A percentile compares a stretch with the other conserved stretches of the same genome.
phyloP scores from a whole-genome alignment of 2,329 filamentous ascomycete genomes.

The Cyclaneusma minus region DNA sequence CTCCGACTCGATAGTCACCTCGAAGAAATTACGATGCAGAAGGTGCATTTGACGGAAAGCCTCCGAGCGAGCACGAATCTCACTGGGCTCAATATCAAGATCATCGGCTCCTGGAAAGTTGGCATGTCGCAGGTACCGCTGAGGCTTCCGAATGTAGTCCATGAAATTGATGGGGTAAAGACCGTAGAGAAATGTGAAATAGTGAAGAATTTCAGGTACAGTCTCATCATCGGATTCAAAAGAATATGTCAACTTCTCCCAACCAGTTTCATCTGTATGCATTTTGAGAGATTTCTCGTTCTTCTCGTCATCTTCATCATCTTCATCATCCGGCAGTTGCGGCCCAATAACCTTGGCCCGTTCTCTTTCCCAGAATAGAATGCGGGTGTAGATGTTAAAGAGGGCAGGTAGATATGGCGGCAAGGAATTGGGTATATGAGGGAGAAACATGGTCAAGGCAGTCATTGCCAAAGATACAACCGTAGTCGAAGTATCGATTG shows the following conservation, averaged over 20 bases:
- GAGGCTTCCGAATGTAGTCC: constrained; percentile 71
- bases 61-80: constrained; percentile 63
- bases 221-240: constrained; percentile 45
- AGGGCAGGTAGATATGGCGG: constrained; percentile 53
- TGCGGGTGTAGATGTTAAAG: constrained; percentile 67
- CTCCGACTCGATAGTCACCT: constrained; percentile 63
- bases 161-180: constrained; percentile 76
- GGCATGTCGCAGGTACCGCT: constrained; percentile 60
- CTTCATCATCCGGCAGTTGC: constrained; percentile 14
- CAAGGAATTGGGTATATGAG: constrained; percentile 62
- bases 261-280: constrained; percentile 23
- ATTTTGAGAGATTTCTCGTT: background rate
- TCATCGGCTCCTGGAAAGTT: constrained; percentile 56
- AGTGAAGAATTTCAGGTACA: constrained; percentile 54
- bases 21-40: constrained; percentile 75
- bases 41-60: constrained; percentile 58
- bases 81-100: constrained; percentile 61
- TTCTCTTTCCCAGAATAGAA: constrained; percentile 59
- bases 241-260: constrained; percentile 49
- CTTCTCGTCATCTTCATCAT: constrained; percentile 19
- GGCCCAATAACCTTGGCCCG: constrained; percentile 5
- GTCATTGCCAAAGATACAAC: constrained; percentile 63
- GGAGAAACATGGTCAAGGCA: constrained; percentile 65
- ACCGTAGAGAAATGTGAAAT: constrained; percentile 72
- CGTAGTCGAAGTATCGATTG: constrained; percentile 63